Evolutionary conservation across 495 filamentous ascomycete genomes (phyloP).

Genomic region (Penicillium maclennaniae): DNA sequence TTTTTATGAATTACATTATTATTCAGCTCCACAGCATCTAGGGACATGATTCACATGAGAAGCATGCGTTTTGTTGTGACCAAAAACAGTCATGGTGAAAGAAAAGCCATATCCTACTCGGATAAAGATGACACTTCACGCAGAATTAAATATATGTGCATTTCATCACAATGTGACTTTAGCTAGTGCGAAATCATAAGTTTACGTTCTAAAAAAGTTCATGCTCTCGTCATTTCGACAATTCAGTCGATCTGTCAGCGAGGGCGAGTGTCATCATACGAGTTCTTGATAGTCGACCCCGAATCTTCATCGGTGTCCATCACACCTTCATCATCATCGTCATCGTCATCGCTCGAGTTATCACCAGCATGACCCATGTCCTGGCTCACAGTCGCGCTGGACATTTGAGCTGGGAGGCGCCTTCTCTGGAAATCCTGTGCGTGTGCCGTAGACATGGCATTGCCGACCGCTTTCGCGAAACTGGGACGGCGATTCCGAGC

Average conservation of each 20-base stretch:
- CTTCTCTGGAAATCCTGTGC: slow-evolving; percentile 84
- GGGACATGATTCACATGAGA: too few relatives aligned
- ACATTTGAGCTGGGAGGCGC: slow-evolving; percentile 44
- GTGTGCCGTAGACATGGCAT: slow-evolving; percentile 50
- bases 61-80: too few relatives aligned
- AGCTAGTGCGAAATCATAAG: slow-evolving; percentile 1
- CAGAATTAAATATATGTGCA: slow-evolving; percentile 6
- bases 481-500: slow-evolving; percentile 26
- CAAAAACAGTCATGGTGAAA: too few relatives aligned
- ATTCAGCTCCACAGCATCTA: too few relatives aligned
- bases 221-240: slow-evolving; percentile 8
- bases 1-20: too few relatives aligned
- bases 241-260: slow-evolving; percentile 12
- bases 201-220: not conserved
- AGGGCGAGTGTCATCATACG: slow-evolving; percentile 2
- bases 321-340: slow-evolving; percentile 16
- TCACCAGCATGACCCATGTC: slow-evolving; percentile 17
- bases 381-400: slow-evolving; percentile 23
- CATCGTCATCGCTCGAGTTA: slow-evolving; percentile 39
- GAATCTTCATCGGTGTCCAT: slow-evolving; percentile 21
- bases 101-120: too few relatives aligned
- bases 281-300: slow-evolving; percentile 3
- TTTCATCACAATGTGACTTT: slow-evolving; percentile 1
- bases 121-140: not conserved
- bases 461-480: slow-evolving; percentile 23